Conservation (phyloP, 2,329 filamentous ascomycete genomes). For the Colletotrichum incanum region DNA sequence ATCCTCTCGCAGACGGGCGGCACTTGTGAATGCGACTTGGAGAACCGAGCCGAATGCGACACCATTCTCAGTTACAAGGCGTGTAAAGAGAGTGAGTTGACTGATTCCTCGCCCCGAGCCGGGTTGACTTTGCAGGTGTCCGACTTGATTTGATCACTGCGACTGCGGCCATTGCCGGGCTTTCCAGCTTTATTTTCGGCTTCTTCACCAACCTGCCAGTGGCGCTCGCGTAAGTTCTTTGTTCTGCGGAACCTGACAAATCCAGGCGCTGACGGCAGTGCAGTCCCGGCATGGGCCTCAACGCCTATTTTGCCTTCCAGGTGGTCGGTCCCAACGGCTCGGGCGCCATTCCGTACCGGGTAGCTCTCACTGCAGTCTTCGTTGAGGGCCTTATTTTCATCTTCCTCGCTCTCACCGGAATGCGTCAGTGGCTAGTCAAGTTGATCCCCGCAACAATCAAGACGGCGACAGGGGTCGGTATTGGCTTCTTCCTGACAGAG, state of each 20-base stretch:
- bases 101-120: background rate
- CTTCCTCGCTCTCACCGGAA: conserved; percentile 75
- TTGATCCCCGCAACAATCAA: conserved; percentile 77
- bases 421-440: conserved; percentile 81
- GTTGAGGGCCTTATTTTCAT: conserved; percentile 77
- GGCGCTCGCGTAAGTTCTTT: conserved; percentile 75
- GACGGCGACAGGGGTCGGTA: conserved; percentile 76
- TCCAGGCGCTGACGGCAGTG: conserved; percentile 31
- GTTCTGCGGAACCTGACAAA: background rate
- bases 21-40: conserved; percentile 77
- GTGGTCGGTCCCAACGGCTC: conserved; percentile 74
- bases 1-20: conserved; percentile 84
- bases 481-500: conserved; percentile 75
- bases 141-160: conserved; percentile 86
- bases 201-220: conserved; percentile 87
- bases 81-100: conserved; percentile 64
- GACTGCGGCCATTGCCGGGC: conserved; percentile 84
- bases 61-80: conserved; percentile 59
- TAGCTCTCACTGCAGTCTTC: conserved; percentile 76
- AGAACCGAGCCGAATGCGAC: conserved; percentile 63
- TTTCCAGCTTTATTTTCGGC: conserved; percentile 84
- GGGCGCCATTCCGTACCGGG: conserved; percentile 70
- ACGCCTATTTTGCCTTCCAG: conserved; percentile 78
- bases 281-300: conserved; percentile 78
- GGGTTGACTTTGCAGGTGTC: conserved; percentile 61